Evolutionary conservation across 345 rosid species (phyloP).

Genomic region (Eucalyptus curtisii): DNA sequence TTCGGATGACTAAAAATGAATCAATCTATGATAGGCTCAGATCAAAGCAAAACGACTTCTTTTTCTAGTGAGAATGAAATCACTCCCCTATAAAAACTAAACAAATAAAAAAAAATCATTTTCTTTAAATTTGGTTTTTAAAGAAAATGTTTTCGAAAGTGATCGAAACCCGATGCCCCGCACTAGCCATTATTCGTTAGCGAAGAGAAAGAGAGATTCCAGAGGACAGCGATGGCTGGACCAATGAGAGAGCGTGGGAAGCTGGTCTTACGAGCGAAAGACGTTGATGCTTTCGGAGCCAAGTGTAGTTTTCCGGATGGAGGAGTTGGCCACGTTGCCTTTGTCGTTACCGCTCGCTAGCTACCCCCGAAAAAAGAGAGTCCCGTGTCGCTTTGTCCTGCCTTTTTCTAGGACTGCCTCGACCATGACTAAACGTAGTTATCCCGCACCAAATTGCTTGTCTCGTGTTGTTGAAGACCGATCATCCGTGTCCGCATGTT

Average conservation of each 20-base stretch:
- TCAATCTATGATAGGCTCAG: background rate
- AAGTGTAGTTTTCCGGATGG: background rate
- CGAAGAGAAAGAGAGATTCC: background rate
- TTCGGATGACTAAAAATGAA: background rate
- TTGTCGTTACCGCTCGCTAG: background rate
- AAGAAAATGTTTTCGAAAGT: background rate
- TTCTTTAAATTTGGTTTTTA: rapidly evolving
- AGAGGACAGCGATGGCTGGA: background rate
- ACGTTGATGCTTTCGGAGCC: background rate
- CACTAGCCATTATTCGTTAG: background rate
- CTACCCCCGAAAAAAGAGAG: rapidly evolving
- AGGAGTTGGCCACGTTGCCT: background rate
- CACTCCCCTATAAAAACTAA: no score
- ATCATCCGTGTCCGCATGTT: background rate
- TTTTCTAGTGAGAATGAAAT: no score
- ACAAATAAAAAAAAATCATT: no score
- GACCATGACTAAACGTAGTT: background rate
- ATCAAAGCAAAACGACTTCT: no score
- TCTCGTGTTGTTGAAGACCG: background rate
- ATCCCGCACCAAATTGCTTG: background rate
- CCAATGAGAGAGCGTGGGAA: background rate
- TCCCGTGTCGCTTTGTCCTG: background rate
- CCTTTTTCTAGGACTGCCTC: background rate
- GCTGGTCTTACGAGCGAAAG: background rate
- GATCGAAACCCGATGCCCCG: background rate